Evolutionary conservation across 306 rosid genomes (phyloP).

Genomic region (Glycine latifolia): DNA sequence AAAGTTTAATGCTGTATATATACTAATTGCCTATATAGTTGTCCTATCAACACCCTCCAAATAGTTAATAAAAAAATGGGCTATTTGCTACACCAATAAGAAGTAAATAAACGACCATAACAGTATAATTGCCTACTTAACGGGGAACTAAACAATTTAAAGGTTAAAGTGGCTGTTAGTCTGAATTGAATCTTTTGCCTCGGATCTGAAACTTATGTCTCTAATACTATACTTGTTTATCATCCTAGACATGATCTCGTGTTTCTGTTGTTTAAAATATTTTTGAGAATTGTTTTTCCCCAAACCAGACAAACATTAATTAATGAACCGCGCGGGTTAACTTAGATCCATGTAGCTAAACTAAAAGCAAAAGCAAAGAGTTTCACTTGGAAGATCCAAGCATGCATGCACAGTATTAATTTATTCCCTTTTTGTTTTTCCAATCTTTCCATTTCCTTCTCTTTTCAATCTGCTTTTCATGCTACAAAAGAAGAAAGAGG

Average conservation of each 20-base stretch:
- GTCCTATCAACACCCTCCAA: neutral
- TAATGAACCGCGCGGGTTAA: slow-evolving; percentile 23
- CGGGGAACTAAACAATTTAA: slow-evolving; percentile 43
- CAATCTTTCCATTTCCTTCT: slow-evolving; percentile 41
- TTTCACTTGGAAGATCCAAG: slow-evolving; percentile 29
- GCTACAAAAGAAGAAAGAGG: slow-evolving; percentile 42
- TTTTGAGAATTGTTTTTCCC: slow-evolving; percentile 47
- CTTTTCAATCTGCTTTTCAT: slow-evolving; percentile 36
- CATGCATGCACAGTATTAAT: slow-evolving; percentile 42
- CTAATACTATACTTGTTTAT: slow-evolving; percentile 23
- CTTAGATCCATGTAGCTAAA: slow-evolving; percentile 20
- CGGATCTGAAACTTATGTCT: slow-evolving; percentile 51
- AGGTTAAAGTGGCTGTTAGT: slow-evolving; percentile 43
- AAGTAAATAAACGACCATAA: slow-evolving; percentile 40
- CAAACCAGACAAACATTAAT: slow-evolving; percentile 42
- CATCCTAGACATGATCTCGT: slow-evolving; percentile 26
- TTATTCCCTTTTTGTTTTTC: slow-evolving; percentile 26
- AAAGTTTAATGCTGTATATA: neutral
- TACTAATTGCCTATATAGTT: no score
- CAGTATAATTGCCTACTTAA: slow-evolving; percentile 50
- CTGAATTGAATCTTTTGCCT: slow-evolving; percentile 48
- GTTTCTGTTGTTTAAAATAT: slow-evolving; percentile 24
- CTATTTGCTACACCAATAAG: slow-evolving; percentile 10
- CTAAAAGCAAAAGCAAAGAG: slow-evolving; percentile 23
- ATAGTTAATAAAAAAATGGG: neutral